These are phyloP conservation scores for Cyclocybe aegerita DNA, from an alignment of 768 basidiomycete species.

Conservation along the genomic window DNA sequence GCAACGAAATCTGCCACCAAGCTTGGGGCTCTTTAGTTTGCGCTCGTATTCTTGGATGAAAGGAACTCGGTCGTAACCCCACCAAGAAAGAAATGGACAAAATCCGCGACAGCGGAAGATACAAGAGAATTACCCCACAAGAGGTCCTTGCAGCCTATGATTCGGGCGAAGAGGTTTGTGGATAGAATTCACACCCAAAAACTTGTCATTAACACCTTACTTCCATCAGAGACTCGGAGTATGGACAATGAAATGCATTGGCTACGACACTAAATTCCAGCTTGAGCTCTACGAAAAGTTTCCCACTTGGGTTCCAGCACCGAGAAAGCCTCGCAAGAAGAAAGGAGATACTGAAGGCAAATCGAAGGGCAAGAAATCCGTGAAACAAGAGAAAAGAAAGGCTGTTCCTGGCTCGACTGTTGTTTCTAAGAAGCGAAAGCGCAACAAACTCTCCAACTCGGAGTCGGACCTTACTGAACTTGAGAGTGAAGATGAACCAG, in stretches of 20 bases:
- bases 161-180: slow-evolving; percentile 29
- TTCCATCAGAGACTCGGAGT: slow-evolving; percentile 27
- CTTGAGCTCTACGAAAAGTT: slow-evolving; percentile 25
- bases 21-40: slow-evolving; percentile 25
- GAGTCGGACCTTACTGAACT: neutral
- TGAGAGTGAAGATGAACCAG: neutral
- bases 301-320: slow-evolving; percentile 9
- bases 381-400: neutral
- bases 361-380: neutral
- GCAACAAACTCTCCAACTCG: neutral
- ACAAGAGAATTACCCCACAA: slow-evolving; percentile 16
- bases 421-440: neutral
- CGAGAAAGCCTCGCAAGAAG: neutral
- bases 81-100: slow-evolving; percentile 22
- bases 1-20: slow-evolving; percentile 20
- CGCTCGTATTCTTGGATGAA: slow-evolving; percentile 28
- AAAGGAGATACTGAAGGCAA: neutral
- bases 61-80: slow-evolving; percentile 18
- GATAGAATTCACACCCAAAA: neutral
- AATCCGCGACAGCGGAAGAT: slow-evolving; percentile 5
- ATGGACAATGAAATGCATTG: slow-evolving; percentile 41
- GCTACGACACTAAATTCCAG: slow-evolving; percentile 38
- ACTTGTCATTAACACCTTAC: neutral
- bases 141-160: slow-evolving; percentile 27
- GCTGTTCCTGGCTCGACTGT: too few species aligned